phyloP scores from a whole-genome alignment of 106 monocot species.

The Cymbidium sinense region DNA sequence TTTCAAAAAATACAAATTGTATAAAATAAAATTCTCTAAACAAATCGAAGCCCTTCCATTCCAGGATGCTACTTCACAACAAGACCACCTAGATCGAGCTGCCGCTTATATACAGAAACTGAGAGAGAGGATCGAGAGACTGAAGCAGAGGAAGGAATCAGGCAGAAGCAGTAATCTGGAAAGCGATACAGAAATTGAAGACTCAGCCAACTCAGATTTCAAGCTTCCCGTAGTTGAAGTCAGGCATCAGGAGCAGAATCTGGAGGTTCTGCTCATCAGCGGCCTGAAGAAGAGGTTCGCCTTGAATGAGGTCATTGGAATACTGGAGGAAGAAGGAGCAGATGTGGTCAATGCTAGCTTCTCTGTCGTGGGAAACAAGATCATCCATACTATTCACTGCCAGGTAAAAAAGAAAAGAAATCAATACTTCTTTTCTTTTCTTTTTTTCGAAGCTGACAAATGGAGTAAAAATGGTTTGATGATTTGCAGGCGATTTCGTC shows the following conservation, averaged over 20 bases:
- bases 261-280: slow-evolving; percentile 61
- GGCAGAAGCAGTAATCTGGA: neutral
- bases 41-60: neutral
- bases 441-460: neutral
- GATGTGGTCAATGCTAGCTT: slow-evolving; percentile 65
- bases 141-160: slow-evolving; percentile 25
- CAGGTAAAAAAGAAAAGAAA: slow-evolving; percentile 48
- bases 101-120: slow-evolving; percentile 33
- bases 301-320: slow-evolving; percentile 42
- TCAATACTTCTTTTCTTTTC: no score
- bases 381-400: slow-evolving; percentile 69
- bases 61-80: slow-evolving; percentile 23
- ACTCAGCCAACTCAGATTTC: neutral
- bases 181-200: neutral
- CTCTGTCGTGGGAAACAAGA: slow-evolving; percentile 44
- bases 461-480: no score
- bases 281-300: slow-evolving; percentile 19
- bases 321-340: slow-evolving; percentile 78
- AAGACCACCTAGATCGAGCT: slow-evolving; percentile 30
- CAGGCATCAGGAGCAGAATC: slow-evolving; percentile 30
- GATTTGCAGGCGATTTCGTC: slow-evolving; percentile 43
- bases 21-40: neutral
- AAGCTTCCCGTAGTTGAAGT: slow-evolving; percentile 60
- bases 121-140: slow-evolving; percentile 21
- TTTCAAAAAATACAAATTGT: neutral